A percentile compares a stretch with the other conserved stretches of the same genome.
Evolutionary conservation across 179 eudicot genomes (phyloP).

Genomic region (Spinacia oleracea): DNA sequence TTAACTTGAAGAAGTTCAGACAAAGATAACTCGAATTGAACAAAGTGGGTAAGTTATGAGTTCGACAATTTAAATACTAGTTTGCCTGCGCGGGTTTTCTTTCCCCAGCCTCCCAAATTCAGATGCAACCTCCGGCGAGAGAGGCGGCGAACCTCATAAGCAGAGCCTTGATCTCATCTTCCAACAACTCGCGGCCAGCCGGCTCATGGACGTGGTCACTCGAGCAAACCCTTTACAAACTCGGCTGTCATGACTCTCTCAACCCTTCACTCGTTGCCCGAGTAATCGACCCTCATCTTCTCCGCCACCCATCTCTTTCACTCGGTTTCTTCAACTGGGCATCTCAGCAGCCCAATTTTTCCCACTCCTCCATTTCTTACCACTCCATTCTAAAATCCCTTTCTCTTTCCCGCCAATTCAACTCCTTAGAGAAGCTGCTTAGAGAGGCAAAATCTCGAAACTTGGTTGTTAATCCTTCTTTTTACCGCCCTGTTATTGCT

Average conservation of each 20-base stretch:
- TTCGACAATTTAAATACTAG: constrained; percentile 13
- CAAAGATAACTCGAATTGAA: too few relatives aligned
- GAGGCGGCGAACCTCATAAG: constrained; percentile 48
- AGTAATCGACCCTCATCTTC: constrained; percentile 80
- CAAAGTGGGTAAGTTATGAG: too few relatives aligned
- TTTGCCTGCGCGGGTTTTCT: neutral
- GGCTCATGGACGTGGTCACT: constrained; percentile 54
- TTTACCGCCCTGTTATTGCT: constrained; percentile 42
- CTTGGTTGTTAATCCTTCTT: constrained; percentile 38
- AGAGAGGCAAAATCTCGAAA: constrained; percentile 40
- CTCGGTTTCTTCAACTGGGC: constrained; percentile 90
- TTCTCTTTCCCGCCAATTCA: constrained; percentile 55
- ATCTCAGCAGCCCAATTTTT: constrained; percentile 73
- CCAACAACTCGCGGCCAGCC: constrained; percentile 32
- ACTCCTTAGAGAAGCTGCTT: constrained; percentile 47
- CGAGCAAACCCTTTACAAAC: constrained; percentile 61
- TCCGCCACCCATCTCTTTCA: constrained; percentile 67
- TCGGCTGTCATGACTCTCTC: constrained; percentile 56
- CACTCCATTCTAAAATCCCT: constrained; percentile 68
- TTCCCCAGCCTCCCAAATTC: neutral
- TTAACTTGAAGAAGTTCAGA: too few relatives aligned
- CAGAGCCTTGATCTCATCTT: constrained; percentile 51
- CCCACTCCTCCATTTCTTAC: constrained; percentile 53
- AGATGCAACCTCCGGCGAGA: constrained; percentile 31
- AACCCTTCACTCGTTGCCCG: constrained; percentile 62